Evolutionary conservation across 2,329 filamentous ascomycete genomes (phyloP).

Genomic region (Domatiomyces catenatus): DNA sequence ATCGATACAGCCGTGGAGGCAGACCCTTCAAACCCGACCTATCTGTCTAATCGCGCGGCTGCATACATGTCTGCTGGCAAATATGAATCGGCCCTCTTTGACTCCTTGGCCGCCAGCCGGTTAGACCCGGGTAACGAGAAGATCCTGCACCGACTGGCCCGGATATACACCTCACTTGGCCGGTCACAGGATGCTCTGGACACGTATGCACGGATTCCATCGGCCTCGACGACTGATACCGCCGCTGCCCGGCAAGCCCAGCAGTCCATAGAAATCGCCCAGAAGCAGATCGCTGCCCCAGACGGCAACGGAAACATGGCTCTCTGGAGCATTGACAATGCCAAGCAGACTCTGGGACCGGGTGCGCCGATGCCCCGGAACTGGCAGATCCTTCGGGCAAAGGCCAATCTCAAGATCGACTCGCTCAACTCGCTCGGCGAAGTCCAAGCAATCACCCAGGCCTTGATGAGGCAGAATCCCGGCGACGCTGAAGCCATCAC

Average conservation of each 20-base stretch:
- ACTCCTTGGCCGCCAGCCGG: slow-evolving; percentile 68
- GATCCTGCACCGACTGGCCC: slow-evolving; percentile 71
- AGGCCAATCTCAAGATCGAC: slow-evolving; percentile 85
- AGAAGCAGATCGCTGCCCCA: slow-evolving; percentile 58
- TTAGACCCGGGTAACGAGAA: slow-evolving; percentile 77
- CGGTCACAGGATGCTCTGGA: slow-evolving; percentile 73
- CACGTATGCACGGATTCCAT: slow-evolving; percentile 58
- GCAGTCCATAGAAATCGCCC: slow-evolving; percentile 63
- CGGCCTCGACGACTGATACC: slow-evolving; percentile 72
- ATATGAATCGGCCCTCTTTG: slow-evolving; percentile 66
- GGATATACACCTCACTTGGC: slow-evolving; percentile 78
- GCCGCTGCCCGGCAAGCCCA: slow-evolving; percentile 55
- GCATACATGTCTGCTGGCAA: slow-evolving; percentile 79
- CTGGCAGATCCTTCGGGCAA: slow-evolving; percentile 84
- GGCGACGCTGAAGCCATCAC: slow-evolving; percentile 90
- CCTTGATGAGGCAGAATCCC: slow-evolving; percentile 66
- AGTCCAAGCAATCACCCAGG: slow-evolving; percentile 84
- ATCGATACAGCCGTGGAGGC: slow-evolving; percentile 59
- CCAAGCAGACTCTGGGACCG: slow-evolving; percentile 60
- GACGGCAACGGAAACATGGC: slow-evolving; percentile 72
- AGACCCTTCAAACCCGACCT: slow-evolving; percentile 71
- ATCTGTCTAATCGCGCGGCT: slow-evolving; percentile 86
- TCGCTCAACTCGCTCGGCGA: slow-evolving; percentile 78
- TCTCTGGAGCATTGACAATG: slow-evolving; percentile 78
- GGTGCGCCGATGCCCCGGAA: slow-evolving; percentile 72